These are phyloP conservation scores for Zygosaccharomyces sapae DNA, from an alignment of 1,139 yeast species.

Conservation along the genomic window DNA sequence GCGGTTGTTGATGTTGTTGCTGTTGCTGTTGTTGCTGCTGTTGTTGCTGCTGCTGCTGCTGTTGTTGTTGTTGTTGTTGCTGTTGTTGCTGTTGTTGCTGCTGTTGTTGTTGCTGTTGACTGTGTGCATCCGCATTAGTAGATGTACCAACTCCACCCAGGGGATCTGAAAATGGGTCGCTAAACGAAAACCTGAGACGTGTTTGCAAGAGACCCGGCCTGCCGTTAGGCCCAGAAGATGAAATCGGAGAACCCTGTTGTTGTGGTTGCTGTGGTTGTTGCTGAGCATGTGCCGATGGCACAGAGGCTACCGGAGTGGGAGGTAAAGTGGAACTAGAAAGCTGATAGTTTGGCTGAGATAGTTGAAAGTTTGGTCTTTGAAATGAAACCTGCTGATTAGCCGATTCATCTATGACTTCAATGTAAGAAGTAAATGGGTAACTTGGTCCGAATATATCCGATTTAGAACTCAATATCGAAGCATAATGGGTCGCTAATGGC, in stretches of 20 bases:
- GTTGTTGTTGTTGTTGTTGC: too few relatives aligned
- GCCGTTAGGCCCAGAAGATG: constrained; percentile 39
- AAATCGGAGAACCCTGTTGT: constrained; percentile 23
- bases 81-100: too few relatives aligned
- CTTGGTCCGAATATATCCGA: constrained; percentile 57
- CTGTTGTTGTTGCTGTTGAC: constrained; percentile 12
- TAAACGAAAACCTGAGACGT: constrained; percentile 65
- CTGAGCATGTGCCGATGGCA: constrained; percentile 9
- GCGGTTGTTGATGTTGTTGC: constrained; percentile 13
- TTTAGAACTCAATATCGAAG: constrained; percentile 62
- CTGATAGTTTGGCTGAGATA: constrained; percentile 33
- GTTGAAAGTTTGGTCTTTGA: constrained; percentile 28
- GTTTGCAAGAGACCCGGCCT: constrained; percentile 54
- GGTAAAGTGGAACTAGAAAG: constrained; percentile 18
- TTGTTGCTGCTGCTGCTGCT: too few relatives aligned
- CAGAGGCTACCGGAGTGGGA: constrained; percentile 13
- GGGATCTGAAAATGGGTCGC: constrained; percentile 53
- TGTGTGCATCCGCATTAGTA: neutral
- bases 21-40: too few relatives aligned
- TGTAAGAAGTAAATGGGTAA: constrained; percentile 46
- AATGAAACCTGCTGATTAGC: constrained; percentile 30
- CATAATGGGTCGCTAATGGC: constrained; percentile 66
- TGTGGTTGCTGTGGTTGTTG: constrained; percentile 16
- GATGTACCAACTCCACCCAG: neutral
- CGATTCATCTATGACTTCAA: constrained; percentile 46